Conservation (phyloP, 768 basidiomycete genomes). For the Sporobolomyces phaffii region DNA sequence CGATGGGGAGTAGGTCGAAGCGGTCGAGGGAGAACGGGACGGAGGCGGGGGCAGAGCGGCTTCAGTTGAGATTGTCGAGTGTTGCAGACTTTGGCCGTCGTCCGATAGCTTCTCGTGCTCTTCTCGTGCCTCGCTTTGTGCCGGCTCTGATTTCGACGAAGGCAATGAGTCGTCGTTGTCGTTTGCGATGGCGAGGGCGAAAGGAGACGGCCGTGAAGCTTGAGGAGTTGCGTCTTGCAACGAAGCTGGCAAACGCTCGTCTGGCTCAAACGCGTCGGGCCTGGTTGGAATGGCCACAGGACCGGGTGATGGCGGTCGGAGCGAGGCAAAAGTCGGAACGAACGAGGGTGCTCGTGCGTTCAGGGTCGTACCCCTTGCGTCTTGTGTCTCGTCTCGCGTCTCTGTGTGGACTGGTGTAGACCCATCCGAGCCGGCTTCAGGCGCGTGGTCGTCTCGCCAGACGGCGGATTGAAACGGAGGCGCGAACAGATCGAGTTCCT, state of each 20-base stretch:
- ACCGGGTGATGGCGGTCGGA: background rate
- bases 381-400: background rate
- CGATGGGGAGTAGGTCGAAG: background rate
- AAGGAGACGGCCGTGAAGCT: background rate
- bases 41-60: background rate
- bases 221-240: background rate
- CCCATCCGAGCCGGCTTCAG: too few relatives aligned
- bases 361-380: background rate
- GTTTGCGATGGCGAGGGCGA: background rate
- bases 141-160: too few relatives aligned
- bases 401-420: too few relatives aligned
- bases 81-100: background rate
- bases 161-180: too few relatives aligned
- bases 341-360: conserved; percentile 2
- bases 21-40: background rate
- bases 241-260: too few relatives aligned
- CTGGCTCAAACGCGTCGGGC: too few relatives aligned
- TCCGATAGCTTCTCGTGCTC: background rate
- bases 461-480: background rate
- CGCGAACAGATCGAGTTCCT: background rate
- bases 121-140: background rate
- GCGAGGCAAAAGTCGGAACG: background rate
- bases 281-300: too few relatives aligned
- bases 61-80: background rate
- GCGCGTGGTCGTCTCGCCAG: background rate